Evolutionary conservation across 179 eudicot species (phyloP), one percentile per base, ranked within the genome.

Genomic region (Spergularia azorica): DNA sequence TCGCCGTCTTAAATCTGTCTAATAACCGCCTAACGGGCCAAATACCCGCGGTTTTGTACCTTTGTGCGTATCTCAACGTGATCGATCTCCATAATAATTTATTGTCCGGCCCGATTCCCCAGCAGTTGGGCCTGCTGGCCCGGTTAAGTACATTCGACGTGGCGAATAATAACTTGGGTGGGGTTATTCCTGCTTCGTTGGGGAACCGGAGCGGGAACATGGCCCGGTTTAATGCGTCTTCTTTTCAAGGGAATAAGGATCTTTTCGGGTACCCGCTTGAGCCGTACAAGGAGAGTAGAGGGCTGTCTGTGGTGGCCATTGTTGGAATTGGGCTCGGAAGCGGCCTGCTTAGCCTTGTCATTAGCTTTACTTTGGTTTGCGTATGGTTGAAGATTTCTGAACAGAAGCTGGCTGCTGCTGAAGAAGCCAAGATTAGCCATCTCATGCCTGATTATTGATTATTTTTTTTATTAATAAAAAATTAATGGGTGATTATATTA

Each of bases 251-350:
- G 75, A 94, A 94, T 60, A 86, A 86, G 80, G 98, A 84, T 0
- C 81, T 94, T 12, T 94, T 82, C 20, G 98, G 98, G 26, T 94
- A 88, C 81, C 97, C 98, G 0, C 79, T 94, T 58, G 81, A 86
- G 20, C 79, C 83, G 1, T 75, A 80, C 73, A 89, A 79, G 79
- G 80, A 72, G 21, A 85, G 63, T 1, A 51, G n/a, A 46, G 93
- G 93, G 78, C 20, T 94, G 0, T 84, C 96, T 3, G 79, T 91
- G 0, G 11, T 86, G 78, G 90, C 86, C 1, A 94, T 94, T 57
- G 98, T 94, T 1, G 90, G 89, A 79, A 94, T 94, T 74, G 98
- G 98, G 26, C 79, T 94, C 48, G 98, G 94, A 7, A 94, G 98
- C 51, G 98, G 98, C 67, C 77, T 92, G 12, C 55, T 94, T 67